Evolutionary conservation across 768 basidiomycete genomes (phyloP).

Genomic region (Clavaria fumosa): DNA sequence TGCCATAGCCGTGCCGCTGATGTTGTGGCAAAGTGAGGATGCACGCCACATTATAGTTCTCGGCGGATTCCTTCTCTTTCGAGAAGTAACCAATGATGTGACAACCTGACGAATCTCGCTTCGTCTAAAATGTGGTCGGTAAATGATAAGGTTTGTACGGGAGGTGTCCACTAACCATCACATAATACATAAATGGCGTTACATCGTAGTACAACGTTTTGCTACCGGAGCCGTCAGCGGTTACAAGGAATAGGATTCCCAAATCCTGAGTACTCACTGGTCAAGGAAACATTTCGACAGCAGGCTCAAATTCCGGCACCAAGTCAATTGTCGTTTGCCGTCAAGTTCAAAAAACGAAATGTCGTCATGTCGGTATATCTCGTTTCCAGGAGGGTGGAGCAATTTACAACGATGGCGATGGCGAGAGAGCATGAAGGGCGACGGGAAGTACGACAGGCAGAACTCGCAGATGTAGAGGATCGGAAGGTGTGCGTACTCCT

Average conservation of each 20-base stretch:
- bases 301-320: constrained; percentile 93
- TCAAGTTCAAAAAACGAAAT: constrained; percentile 98
- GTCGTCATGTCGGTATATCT: constrained; percentile 96
- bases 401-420: constrained; percentile 87
- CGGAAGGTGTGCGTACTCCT: constrained; percentile 93
- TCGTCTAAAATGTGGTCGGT: constrained; percentile 37
- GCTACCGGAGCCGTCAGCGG: too few relatives aligned
- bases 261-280: constrained; percentile 45
- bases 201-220: constrained; percentile 99
- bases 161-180: constrained; percentile 61
- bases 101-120: constrained; percentile 79
- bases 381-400: constrained; percentile 93
- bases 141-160: constrained; percentile 3
- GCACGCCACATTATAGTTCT: constrained; percentile 98
- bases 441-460: constrained; percentile 87
- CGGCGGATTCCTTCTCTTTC: constrained; percentile 96
- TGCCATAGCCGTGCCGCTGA: constrained; percentile 91
- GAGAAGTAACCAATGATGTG: constrained; percentile 98
- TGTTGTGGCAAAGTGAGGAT: constrained; percentile 97
- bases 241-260: too few relatives aligned
- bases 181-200: constrained; percentile 98
- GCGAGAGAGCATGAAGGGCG: constrained; percentile 77
- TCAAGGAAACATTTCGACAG: constrained; percentile 97
- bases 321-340: constrained; percentile 87
- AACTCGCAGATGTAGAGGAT: constrained; percentile 97